phyloP scores from a whole-genome alignment of 2,329 filamentous ascomycete genomes.

The Ceratocystis destructans region DNA sequence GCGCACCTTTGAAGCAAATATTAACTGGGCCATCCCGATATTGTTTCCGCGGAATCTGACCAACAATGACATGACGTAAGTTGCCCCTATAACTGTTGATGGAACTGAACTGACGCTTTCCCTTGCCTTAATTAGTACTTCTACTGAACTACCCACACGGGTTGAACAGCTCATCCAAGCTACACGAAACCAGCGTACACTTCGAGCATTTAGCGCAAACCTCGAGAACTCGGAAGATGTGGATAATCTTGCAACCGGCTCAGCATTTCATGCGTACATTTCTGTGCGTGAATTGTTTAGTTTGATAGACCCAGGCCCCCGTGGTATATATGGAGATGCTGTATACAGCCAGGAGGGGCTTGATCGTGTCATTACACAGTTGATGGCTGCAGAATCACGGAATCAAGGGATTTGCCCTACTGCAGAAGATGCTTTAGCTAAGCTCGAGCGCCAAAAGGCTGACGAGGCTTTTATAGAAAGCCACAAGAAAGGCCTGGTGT shows the following conservation, averaged over 20 bases:
- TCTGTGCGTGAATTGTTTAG: neutral
- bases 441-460: conserved; percentile 57
- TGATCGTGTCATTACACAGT: conserved; percentile 70
- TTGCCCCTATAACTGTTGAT: neutral
- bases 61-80: neutral
- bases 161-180: neutral
- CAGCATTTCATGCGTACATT: neutral
- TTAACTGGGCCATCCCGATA: neutral
- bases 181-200: neutral
- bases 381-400: conserved; percentile 71
- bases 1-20: neutral
- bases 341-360: conserved; percentile 85
- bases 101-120: neutral
- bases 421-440: conserved; percentile 56
- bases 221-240: neutral
- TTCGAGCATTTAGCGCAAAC: neutral
- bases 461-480: conserved; percentile 39
- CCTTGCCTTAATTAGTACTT: neutral
- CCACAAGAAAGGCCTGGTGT: conserved; percentile 47
- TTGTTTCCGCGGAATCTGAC: neutral
- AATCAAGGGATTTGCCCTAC: conserved; percentile 75
- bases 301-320: neutral
- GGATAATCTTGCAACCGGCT: neutral
- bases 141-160: neutral
- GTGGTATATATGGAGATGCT: conserved; percentile 50